Base-by-base conservation (phyloP, 108 stramenopile species). In the Skeletonema potamos region DNA sequence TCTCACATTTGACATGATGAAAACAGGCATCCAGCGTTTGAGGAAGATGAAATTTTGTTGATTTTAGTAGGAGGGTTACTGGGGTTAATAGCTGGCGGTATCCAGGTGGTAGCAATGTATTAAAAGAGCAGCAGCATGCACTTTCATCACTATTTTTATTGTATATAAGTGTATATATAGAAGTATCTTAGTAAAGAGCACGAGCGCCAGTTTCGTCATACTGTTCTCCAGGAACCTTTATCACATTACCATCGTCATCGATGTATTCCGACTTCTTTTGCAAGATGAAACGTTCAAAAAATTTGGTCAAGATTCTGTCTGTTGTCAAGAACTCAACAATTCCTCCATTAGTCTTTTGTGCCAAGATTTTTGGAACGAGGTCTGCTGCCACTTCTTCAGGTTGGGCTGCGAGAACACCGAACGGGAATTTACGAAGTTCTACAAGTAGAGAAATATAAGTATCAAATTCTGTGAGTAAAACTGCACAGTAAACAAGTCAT, bases 231-330 rank as follows among this genome's bases (percentile, higher is more conserved):
- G 90, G 91, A 20, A 87, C 27, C 43, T 86, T 86, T 76, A 96
- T 96, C 29, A 96, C 92, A 70, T 94, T 96, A 9, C 95, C 95
- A 70, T 96, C 91, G 71, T 96, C 95, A 39, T 93, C 95, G 82
- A 96, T 96, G 82, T 91, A 91, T 61, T 93, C 91, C 67, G 84
- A 87, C 82, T 93, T 96, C 83, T 93, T 82, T 82, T 94, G 90
- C 44, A 91, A 69, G 9, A 93, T 66, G 70, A 96, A 96, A 48
- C 95, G 67, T 58, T 94, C 85, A 82, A 92, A 96, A 83, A 94
- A 96, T 69, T 93, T 92, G 18, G 73, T 90, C 62, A 96, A 67
- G 77, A 93, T 93, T 27, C 88, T 88, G 55, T 93, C 92, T 22
- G 88, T 91, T 27, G 92, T 93, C 58, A 96, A 80, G 76, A 93